Percentiles rank a stretch among this genome's conserved stretches.
Conservation (phyloP, 306 rosid species). For the Medicago lupulina region DNA sequence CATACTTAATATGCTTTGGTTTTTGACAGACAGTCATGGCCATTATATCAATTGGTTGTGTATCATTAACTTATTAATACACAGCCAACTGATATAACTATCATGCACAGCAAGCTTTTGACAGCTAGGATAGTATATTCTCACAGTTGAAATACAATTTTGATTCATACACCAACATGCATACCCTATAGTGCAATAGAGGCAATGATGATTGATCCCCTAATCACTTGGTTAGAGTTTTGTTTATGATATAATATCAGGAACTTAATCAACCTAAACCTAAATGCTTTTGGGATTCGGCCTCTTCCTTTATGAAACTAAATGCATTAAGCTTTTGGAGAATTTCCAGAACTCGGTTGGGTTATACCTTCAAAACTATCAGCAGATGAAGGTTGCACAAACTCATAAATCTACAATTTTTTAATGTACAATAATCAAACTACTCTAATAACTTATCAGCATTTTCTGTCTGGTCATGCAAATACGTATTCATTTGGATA, state of each 20-base stretch:
- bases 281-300: too few species aligned
- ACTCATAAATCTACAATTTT: slow-evolving; percentile 23
- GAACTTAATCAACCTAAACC: slow-evolving; percentile 8
- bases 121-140: too few species aligned
- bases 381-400: slow-evolving; percentile 15
- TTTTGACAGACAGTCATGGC: background rate
- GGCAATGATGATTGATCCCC: too few species aligned
- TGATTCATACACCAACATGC: slow-evolving; percentile 23
- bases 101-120: background rate
- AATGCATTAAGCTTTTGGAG: slow-evolving; percentile 11
- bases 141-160: background rate
- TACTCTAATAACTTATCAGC: slow-evolving; percentile 32
- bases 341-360: slow-evolving; percentile 16
- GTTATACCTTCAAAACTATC: slow-evolving; percentile 12
- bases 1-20: slow-evolving; percentile 5
- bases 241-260: background rate
- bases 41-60: slow-evolving; percentile 15
- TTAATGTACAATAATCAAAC: slow-evolving; percentile 20
- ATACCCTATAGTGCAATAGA: background rate
- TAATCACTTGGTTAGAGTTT: slow-evolving; percentile 5
- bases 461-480: slow-evolving; percentile 10
- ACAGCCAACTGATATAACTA: slow-evolving; percentile 22
- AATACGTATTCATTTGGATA: slow-evolving; percentile 28
- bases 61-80: background rate
- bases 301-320: background rate